These are phyloP conservation scores for Fragaria nilgerrensis DNA, from an alignment of 306 rosid species.

Conservation along the genomic window DNA sequence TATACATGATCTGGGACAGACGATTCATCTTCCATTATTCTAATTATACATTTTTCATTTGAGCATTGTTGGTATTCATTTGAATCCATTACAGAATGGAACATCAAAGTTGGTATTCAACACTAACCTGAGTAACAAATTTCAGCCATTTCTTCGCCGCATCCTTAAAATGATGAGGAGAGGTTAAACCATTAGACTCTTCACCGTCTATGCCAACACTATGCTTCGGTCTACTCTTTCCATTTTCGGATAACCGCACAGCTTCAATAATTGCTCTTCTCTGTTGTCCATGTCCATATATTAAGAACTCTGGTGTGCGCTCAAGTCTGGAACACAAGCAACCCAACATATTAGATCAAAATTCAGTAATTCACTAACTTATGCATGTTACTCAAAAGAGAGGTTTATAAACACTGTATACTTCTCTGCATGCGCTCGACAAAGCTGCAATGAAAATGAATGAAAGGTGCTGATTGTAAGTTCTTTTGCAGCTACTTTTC, in stretches of 20 bases:
- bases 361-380: not conserved
- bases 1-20: not conserved
- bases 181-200: slow-evolving; percentile 32
- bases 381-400: not conserved
- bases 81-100: not conserved
- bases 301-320: slow-evolving; percentile 80
- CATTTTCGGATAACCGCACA: slow-evolving; percentile 58
- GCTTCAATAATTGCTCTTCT: slow-evolving; percentile 91
- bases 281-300: slow-evolving; percentile 93
- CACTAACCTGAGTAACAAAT: slow-evolving; percentile 77
- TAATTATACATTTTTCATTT: not conserved
- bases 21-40: not conserved
- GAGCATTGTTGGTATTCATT: not conserved
- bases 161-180: slow-evolving; percentile 70
- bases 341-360: slow-evolving; percentile 10
- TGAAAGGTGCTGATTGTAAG: slow-evolving; percentile 95
- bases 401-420: slow-evolving; percentile 28
- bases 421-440: slow-evolving; percentile 90
- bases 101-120: not conserved
- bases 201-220: slow-evolving; percentile 39
- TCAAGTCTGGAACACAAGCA: slow-evolving; percentile 53
- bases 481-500: slow-evolving; percentile 72
- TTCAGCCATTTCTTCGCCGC: slow-evolving; percentile 90
- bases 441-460: slow-evolving; percentile 93
- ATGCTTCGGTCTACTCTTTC: slow-evolving; percentile 36